Evolutionary conservation across 345 rosid species (phyloP), one percentile per base, ranked within the genome.

Genomic region (Corymbia maculata): DNA sequence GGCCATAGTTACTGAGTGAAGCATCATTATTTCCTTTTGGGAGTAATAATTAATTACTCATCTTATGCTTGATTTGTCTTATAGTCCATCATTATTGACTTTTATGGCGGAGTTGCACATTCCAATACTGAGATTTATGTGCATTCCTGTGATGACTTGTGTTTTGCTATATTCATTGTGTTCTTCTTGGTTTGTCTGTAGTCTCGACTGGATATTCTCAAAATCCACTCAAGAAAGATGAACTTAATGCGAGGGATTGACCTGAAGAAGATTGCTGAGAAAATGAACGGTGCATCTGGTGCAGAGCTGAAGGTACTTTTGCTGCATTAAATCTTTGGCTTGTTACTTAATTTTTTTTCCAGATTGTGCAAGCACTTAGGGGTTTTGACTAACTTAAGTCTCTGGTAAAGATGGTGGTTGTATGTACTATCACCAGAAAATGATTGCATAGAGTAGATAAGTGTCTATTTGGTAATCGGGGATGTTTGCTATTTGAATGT

Each of bases 251-350:
- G 99, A 68, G 99, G 99, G 44, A 98, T 98, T 91, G 99, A 98
- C 93, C 84, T 98, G 94, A 98, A 96, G 93, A 98, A 98, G 94
- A 98, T 98, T 66, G 99, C 99, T 8, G 99, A 95, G 92, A 98
- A 98, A 93, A 98, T 98, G 99, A 95, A 95, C 87, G 99, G 99
- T 87, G 99, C 99, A 70, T 98, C 99, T 87, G 99, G 99, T 88
- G 99, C 99, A 51, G 99, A 97, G 91, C 95, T 98, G 32, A 98
- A 98, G 99, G 99, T 98, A 93, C 45, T 55, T 55, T 85, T 85
- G 61, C 64, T 52, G 14, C 15, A 52, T 36, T 75, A 5, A 36
- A 75, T 75, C 64, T 42, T 49, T 17, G 14, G 32, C 55, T 36
- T 85, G 53, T n/a, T n/a, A 22, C 9, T 51, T 85, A n/a, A 15